A percentile compares a stretch with the other conserved stretches of the same genome.
These are phyloP conservation scores for Prunus campanulata DNA, from an alignment of 306 rosid species.

Conservation along the genomic window DNA sequence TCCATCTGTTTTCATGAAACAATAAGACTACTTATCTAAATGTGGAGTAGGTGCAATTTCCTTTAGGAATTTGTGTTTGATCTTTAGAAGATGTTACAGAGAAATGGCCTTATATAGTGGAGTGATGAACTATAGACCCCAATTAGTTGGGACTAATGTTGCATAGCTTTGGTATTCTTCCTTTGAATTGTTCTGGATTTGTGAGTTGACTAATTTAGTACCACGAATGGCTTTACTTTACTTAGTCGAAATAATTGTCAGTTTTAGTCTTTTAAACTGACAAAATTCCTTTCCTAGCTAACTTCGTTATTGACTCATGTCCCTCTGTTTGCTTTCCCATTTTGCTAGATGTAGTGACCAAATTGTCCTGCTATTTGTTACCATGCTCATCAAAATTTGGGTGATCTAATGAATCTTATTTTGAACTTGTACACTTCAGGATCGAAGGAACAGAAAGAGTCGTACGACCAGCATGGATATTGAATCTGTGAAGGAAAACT, in stretches of 20 bases:
- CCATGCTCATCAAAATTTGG: constrained; percentile 2
- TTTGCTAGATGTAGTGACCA: too few species aligned
- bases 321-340: too few species aligned
- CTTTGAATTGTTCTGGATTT: not conserved
- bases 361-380: not conserved
- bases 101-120: not conserved
- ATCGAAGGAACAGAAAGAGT: constrained; percentile 82
- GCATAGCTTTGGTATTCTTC: not conserved
- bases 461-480: constrained; percentile 68
- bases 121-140: not conserved
- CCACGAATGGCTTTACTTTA: too few species aligned
- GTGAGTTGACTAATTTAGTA: not conserved
- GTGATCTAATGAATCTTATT: not conserved
- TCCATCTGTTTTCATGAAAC: not conserved
- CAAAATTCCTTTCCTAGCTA: not conserved
- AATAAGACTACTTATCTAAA: not conserved
- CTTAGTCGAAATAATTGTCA: too few species aligned
- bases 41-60: not conserved
- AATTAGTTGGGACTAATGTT: not conserved
- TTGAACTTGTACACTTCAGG: constrained; percentile 44
- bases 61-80: not conserved
- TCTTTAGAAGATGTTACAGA: not conserved
- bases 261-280: not conserved
- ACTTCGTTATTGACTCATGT: not conserved
- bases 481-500: constrained; percentile 57